Evolutionary conservation across 1,284 basidiomycete species (phyloP).

Genomic region (Irpex sp.): DNA sequence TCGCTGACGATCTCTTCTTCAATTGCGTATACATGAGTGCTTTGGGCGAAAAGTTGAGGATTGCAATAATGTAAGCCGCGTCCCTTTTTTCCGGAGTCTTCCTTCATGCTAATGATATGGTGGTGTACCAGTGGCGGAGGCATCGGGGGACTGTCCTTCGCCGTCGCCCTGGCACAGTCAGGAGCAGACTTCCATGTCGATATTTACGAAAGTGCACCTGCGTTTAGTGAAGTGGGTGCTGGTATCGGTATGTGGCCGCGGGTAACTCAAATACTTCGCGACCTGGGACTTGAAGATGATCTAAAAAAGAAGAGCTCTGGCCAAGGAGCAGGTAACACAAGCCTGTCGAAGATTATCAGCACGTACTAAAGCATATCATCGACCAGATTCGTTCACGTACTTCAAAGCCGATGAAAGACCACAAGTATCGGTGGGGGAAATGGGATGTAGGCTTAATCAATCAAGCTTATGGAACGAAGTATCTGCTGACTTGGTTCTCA

Average conservation of each 20-base stretch:
- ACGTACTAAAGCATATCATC: too few relatives aligned
- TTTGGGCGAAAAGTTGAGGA: too few relatives aligned
- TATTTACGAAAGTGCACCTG: conserved; percentile 45
- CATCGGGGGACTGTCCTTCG: conserved; percentile 43
- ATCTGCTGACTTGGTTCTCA: background rate
- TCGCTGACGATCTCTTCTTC: too few relatives aligned
- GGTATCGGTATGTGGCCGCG: conserved; percentile 41
- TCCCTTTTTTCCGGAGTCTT: too few relatives aligned
- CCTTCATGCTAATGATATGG: conserved; percentile 19
- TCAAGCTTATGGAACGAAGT: too few relatives aligned
- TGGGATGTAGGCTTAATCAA: background rate
- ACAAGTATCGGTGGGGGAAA: background rate
- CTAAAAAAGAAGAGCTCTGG: conserved; percentile 18
- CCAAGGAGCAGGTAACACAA: background rate
- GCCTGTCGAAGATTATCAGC: too few relatives aligned
- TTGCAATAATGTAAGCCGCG: too few relatives aligned
- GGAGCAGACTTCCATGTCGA: conserved; percentile 47
- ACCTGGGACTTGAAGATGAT: conserved; percentile 29
- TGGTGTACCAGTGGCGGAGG: conserved; percentile 42
- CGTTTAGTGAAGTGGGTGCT: conserved; percentile 50
- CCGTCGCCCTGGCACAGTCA: conserved; percentile 43
- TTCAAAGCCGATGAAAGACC: background rate
- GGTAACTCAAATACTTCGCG: conserved; percentile 26
- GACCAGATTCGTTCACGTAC: background rate
- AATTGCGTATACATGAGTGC: too few relatives aligned